These are phyloP conservation scores for Aspergillus glaucus DNA, from an alignment of 2,329 filamentous ascomycete genomes.

Conservation along the genomic window DNA sequence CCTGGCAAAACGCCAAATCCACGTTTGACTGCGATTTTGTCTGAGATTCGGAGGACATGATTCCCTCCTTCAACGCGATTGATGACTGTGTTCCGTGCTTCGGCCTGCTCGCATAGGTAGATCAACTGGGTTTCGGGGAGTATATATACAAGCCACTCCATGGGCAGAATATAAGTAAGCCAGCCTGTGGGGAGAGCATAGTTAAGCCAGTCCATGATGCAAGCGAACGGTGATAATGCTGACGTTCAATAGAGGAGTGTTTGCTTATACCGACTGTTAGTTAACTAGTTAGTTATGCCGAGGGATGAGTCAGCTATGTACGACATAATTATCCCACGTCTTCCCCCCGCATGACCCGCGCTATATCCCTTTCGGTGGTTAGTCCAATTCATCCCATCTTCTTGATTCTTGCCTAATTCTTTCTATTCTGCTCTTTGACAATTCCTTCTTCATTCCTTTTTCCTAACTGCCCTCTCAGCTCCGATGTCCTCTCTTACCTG, in stretches of 20 bases:
- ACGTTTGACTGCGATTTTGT: conserved; percentile 13
- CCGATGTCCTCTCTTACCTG: conserved; percentile 28
- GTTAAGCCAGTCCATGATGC: neutral
- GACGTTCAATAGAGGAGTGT: no score
- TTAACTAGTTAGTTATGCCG: no score
- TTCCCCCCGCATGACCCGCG: conserved; percentile 1
- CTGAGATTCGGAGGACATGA: conserved; percentile 7
- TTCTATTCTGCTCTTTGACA: neutral
- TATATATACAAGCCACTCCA: neutral
- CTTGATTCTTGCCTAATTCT: conserved; percentile 1
- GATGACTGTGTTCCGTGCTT: conserved; percentile 4
- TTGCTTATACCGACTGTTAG: no score
- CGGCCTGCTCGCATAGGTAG: conserved; percentile 3
- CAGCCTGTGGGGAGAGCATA: neutral
- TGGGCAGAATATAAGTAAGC: conserved; percentile 1
- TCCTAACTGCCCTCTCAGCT: conserved; percentile 6
- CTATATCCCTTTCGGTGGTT: neutral
- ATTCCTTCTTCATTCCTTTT: neutral
- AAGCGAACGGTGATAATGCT: neutral
- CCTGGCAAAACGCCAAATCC: conserved; percentile 11
- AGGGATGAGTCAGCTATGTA: no score
- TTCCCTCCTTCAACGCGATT: conserved; percentile 3
- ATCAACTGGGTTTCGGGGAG: neutral
- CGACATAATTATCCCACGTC: no score
- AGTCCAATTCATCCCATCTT: neutral